Base-by-base conservation (phyloP, 1,284 basidiomycete species). In the Cryptococcus deneoformans region DNA sequence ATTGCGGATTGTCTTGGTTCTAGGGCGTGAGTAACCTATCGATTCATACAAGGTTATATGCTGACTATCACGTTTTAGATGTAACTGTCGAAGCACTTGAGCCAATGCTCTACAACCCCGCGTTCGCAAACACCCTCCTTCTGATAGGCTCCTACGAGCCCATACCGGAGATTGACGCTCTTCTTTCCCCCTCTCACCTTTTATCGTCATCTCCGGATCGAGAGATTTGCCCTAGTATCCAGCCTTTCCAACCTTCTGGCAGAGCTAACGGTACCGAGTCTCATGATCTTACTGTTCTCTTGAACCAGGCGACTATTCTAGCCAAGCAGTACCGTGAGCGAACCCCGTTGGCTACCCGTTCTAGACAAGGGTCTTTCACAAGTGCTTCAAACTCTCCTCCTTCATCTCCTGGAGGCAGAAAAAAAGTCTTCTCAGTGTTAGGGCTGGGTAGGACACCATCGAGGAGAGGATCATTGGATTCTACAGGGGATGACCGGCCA, bases 201-300 rank as follows among this genome's bases (percentile, higher is more conserved):
- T 55, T 70, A 46, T 57, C 57, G n/a, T 34, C 48, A 6, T 49
- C 50, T 6, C 54, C 63, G 3, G 47, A 57, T 9, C 61, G 59
- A 29, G 65, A 62, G 8, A 68, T 72, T 34, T 71, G 68, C 57
- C 72, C 71, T 6, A 65, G 61, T 1, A 45, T 75, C 9, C 69
- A 72, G 54, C 63, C 66, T 1, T 69, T 72, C 56, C 53, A 57
- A n/a, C 44, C 60, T 7, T 38, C 53, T n/a, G 10, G 34, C 44
- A 20, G 46, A 35, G 39, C 58, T 0, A 16, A 20, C 20, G 46
- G 55, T 10, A 44, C 45, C 6, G 58, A 57, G 16, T 44, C 51
- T 14, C 63, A 64, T 39, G 63, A 64, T 24, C 53, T 71, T 0
- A 58, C 65, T 10, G 60, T 61, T 2, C 48, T 75, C 2, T 50